These are phyloP conservation scores for Salix dunnii DNA, from an alignment of 345 rosid genomes.

Conservation along the genomic window DNA sequence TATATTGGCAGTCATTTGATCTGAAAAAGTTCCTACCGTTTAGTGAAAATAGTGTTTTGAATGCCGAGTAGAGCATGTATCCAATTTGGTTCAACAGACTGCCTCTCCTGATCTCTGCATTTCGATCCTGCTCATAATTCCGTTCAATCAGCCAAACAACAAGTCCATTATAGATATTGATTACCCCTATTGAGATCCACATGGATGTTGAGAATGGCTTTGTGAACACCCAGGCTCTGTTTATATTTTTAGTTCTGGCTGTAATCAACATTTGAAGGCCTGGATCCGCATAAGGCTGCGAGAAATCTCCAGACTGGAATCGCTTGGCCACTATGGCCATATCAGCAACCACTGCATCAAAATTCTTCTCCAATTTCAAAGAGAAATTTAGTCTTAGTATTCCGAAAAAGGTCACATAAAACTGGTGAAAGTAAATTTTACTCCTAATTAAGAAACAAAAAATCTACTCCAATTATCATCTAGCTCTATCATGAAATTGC, in stretches of 20 bases:
- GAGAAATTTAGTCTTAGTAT: too few relatives aligned
- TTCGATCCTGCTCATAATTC: not conserved
- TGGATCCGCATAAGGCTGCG: slow-evolving; percentile 27
- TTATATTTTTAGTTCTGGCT: not conserved
- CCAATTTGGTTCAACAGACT: slow-evolving; percentile 7
- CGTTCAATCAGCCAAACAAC: slow-evolving; percentile 7
- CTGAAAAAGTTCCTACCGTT: slow-evolving; percentile 5
- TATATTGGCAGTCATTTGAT: not conserved
- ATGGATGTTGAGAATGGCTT: slow-evolving; percentile 16
- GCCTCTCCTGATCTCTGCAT: not conserved
- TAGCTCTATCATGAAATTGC: too few relatives aligned
- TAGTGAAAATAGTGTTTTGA: slow-evolving; percentile 26
- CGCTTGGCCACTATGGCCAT: slow-evolving; percentile 23
- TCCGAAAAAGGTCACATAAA: too few relatives aligned
- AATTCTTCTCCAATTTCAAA: not conserved
- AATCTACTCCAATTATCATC: too few relatives aligned
- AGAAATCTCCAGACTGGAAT: slow-evolving; percentile 11
- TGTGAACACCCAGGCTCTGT: slow-evolving; percentile 20
- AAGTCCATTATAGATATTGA: too few relatives aligned
- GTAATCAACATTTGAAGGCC: slow-evolving; percentile 16
- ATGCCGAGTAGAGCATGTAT: slow-evolving; percentile 20
- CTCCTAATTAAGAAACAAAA: too few relatives aligned
- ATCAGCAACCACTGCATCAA: slow-evolving; percentile 30
- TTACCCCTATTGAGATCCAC: slow-evolving; percentile 15
- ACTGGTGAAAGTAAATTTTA: too few relatives aligned